A percentile compares a stretch with the other conserved stretches of the same genome.
phyloP scores from a whole-genome alignment of 2,329 filamentous ascomycete genomes.

The Colletotrichum destructivum region DNA sequence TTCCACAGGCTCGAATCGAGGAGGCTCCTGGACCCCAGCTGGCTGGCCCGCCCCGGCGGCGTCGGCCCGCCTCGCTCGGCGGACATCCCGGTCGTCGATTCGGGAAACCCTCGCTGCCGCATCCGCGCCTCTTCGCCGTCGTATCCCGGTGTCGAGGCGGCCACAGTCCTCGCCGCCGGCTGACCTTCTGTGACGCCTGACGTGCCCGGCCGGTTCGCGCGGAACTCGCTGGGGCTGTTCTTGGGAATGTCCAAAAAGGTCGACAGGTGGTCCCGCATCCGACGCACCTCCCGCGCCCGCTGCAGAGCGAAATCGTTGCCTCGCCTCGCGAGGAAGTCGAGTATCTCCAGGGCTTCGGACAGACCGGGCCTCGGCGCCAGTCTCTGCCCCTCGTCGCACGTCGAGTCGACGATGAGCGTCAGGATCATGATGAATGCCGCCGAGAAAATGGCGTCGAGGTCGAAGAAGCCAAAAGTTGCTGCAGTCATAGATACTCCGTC shows the following conservation, averaged over 20 bases:
- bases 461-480: constrained; percentile 40
- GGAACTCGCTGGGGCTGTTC: constrained; percentile 26
- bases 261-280: constrained; percentile 31
- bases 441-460: constrained; percentile 41
- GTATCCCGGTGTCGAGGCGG: not conserved
- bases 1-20: constrained; percentile 40
- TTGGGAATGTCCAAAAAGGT: constrained; percentile 31
- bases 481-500: not conserved
- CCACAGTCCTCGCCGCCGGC: not conserved
- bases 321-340: constrained; percentile 48
- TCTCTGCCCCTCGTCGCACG: constrained; percentile 46
- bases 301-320: constrained; percentile 47
- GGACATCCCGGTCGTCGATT: not conserved
- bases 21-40: constrained; percentile 30
- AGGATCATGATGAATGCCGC: constrained; percentile 42
- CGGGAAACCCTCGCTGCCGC: not conserved
- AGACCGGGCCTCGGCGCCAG: constrained; percentile 47
- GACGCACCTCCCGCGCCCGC: constrained; percentile 26
- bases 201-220: not conserved
- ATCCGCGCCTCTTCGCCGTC: not conserved
- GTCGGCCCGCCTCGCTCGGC: not conserved
- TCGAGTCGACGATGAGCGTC: constrained; percentile 44
- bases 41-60: constrained; percentile 12
- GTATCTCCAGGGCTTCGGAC: constrained; percentile 47
- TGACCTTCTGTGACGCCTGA: no score